Evolutionary conservation across 768 basidiomycete species (phyloP).

Genomic region (Steccherinum ochraceum): DNA sequence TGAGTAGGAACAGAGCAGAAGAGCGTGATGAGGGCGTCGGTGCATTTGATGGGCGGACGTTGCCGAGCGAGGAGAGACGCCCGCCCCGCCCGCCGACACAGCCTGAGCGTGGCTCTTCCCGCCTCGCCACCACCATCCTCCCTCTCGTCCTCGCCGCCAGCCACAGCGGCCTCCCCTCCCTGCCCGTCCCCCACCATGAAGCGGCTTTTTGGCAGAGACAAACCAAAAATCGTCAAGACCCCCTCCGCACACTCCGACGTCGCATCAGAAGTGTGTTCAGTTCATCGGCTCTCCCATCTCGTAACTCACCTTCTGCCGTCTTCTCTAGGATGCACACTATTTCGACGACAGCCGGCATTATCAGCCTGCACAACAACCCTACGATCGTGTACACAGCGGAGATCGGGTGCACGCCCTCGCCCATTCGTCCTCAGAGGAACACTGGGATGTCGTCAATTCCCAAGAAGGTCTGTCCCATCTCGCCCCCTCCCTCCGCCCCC

Average conservation of each 20-base stretch:
- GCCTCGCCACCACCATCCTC: too few species aligned
- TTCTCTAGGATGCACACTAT: slow-evolving; percentile 10
- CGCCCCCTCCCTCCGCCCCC: slow-evolving; percentile 9
- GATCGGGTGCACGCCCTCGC: slow-evolving; percentile 10
- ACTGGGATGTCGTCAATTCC: slow-evolving; percentile 20
- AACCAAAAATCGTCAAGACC: slow-evolving; percentile 32
- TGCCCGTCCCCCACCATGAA: slow-evolving; percentile 52
- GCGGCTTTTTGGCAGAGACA: slow-evolving; percentile 52
- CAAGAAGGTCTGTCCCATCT: slow-evolving; percentile 10
- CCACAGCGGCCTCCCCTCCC: too few species aligned
- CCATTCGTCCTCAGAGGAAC: slow-evolving; percentile 17
- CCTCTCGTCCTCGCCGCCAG: too few species aligned
- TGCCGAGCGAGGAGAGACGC: too few species aligned
- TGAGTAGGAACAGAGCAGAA: too few species aligned
- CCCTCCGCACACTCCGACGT: slow-evolving; percentile 23
- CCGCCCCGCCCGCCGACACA: too few species aligned
- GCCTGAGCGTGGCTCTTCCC: too few species aligned
- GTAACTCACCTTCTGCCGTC: slow-evolving; percentile 1
- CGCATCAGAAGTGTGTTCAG: slow-evolving; percentile 22
- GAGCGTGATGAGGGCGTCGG: too few species aligned
- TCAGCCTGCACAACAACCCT: slow-evolving; percentile 5
- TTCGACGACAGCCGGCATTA: slow-evolving; percentile 4
- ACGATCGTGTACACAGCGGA: slow-evolving; percentile 3
- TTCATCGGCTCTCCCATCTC: slow-evolving; percentile 2
- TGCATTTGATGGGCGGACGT: too few species aligned